Evolutionary conservation across 768 basidiomycete genomes (phyloP), one percentile per base, ranked within the genome.

Genomic region (Lentinula detonsa): DNA sequence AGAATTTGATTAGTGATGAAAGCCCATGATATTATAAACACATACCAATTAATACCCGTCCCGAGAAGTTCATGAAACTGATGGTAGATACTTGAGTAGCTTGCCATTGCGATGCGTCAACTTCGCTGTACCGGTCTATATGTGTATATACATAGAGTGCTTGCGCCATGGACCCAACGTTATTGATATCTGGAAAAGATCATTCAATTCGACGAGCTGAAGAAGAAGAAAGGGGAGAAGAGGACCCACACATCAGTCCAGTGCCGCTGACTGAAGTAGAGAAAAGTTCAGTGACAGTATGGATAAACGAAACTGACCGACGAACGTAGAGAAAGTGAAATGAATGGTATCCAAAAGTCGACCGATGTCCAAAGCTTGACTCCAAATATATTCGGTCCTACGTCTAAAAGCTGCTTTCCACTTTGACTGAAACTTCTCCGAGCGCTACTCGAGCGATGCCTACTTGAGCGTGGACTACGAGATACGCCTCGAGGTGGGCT

Each of bases 61-160:
- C 93, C 1, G 78, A 65, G 60, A 87, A 96, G 69, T 93, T 97
- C 73, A 85, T 87, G 28, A 95, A 60, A 66, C 90, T 93, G 64
- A 95, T 80, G 4, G 83, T 78, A 0, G 93, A 92, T 1, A 97
- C 95, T 67, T 97, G 93, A 3, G 83, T 77, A 0, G 91, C 85
- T 75, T 97, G 95, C 84, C 86, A 89, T 57, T 82, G 79, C 1
- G 86, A 79, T 0, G 90, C 86, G 63, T 82, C 81, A 0, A 81
- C 69, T n/a, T 84, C 83, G 65, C 93, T 85, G 67, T 90, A 93
- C 2, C 76, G 67, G 0, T 81, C 34, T 39, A 33, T 72, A 50
- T 86, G 80, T 6, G 80, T 81, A 59, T 86, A 77, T 2, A 85
- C 81, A 64, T 85, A 88, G 33, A 90, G 75, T 15, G 78, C 87